These are phyloP conservation scores for Scheffersomyces ergatensis DNA, from an alignment of 805 yeast genomes.

Conservation along the genomic window DNA sequence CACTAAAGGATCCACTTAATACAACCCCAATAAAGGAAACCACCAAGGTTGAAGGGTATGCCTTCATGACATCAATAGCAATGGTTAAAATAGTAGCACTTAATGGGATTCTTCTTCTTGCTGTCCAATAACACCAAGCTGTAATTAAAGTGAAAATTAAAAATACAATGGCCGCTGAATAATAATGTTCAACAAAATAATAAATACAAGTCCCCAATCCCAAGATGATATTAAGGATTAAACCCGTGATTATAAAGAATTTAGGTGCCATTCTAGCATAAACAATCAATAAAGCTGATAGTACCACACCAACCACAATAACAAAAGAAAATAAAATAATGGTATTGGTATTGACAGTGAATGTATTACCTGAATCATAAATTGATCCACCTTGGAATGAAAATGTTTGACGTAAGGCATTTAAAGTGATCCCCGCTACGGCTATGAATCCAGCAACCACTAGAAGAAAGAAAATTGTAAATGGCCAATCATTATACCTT, in stretches of 20 bases:
- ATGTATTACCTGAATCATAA: constrained; percentile 49
- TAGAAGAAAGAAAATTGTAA: constrained; percentile 49
- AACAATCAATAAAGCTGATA: constrained; percentile 54
- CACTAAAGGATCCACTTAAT: constrained; percentile 59
- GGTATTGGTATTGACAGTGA: constrained; percentile 73
- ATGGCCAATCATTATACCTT: constrained; percentile 68
- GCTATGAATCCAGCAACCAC: constrained; percentile 65
- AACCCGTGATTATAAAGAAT: constrained; percentile 65
- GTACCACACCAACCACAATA: constrained; percentile 55
- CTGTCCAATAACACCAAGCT: constrained; percentile 71
- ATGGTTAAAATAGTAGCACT: constrained; percentile 67
- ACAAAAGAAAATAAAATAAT: constrained; percentile 67
- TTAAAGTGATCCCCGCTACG: constrained; percentile 65
- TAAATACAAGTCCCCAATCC: constrained; percentile 77
- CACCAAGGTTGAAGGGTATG: constrained; percentile 66
- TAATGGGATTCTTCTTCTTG: constrained; percentile 69
- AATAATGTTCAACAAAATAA: constrained; percentile 65
- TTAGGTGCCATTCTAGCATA: constrained; percentile 66
- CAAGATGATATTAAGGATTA: constrained; percentile 61
- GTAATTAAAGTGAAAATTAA: constrained; percentile 61
- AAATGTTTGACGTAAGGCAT: constrained; percentile 58
- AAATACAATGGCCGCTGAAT: constrained; percentile 78
- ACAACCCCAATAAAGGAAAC: constrained; percentile 61
- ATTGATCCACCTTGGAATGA: constrained; percentile 61
- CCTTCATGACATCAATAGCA: constrained; percentile 73